Evolutionary conservation across 345 rosid genomes (phyloP).

Genomic region (Populus pruinosa): DNA sequence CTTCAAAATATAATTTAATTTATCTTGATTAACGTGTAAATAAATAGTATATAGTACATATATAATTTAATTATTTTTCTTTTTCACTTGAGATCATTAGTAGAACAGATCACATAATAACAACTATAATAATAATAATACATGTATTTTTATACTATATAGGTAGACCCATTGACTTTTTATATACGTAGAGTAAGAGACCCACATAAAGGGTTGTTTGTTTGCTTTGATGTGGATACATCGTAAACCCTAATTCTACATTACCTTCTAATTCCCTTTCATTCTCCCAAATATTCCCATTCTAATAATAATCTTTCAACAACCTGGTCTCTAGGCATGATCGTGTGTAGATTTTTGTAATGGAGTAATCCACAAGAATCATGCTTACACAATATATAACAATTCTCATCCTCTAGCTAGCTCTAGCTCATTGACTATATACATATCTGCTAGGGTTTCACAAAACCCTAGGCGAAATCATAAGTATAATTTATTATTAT

Average conservation of each 20-base stretch:
- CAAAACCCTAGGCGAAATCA: conserved; percentile 45
- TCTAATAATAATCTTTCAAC: conserved; percentile 25
- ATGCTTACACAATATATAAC: neutral
- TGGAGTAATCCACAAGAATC: conserved; percentile 22
- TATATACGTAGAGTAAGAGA: neutral
- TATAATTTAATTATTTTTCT: neutral
- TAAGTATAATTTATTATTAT: conserved; percentile 5
- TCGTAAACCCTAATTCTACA: conserved; percentile 41
- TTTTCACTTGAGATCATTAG: no score
- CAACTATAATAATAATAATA: neutral
- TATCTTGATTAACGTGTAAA: no score
- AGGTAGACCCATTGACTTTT: conserved; percentile 31
- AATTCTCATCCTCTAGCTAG: neutral
- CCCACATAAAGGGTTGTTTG: conserved; percentile 45
- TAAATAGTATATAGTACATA: no score
- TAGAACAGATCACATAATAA: no score
- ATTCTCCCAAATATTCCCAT: conserved; percentile 70
- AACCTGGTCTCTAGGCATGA: conserved; percentile 22
- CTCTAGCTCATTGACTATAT: conserved; percentile 8
- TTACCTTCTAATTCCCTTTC: conserved; percentile 61
- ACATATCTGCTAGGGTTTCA: conserved; percentile 6
- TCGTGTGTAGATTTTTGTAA: conserved; percentile 24
- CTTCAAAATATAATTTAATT: no score
- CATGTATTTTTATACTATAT: neutral
- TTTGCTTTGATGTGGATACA: conserved; percentile 42